Evolutionary conservation across 2,329 filamentous ascomycete genomes (phyloP).

Genomic region (Huntiella bhutanensis): DNA sequence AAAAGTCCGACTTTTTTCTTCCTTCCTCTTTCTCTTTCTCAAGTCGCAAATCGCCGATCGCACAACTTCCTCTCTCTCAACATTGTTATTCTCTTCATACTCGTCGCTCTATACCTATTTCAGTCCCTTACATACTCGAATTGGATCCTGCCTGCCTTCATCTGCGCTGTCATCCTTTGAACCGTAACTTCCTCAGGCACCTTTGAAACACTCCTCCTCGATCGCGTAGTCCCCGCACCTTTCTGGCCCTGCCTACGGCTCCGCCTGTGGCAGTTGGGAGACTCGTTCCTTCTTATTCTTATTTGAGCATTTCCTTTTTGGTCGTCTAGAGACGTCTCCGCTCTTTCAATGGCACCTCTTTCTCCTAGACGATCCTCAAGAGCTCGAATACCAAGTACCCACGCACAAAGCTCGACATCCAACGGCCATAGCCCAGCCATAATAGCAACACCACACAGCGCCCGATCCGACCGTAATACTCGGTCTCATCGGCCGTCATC

Average conservation of each 20-base stretch:
- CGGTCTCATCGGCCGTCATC: slow-evolving; percentile 47
- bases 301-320: background rate
- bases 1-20: background rate
- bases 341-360: slow-evolving; percentile 36
- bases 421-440: slow-evolving; percentile 22
- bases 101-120: background rate
- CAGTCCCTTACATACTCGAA: background rate
- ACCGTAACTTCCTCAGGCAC: background rate
- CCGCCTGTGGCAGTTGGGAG: background rate
- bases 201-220: background rate
- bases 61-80: background rate
- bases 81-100: background rate
- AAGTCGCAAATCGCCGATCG: background rate
- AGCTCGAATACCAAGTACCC: slow-evolving; percentile 59
- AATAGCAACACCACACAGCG: slow-evolving; percentile 60
- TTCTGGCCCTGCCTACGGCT: too few relatives aligned
- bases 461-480: slow-evolving; percentile 55
- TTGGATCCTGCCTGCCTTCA: background rate
- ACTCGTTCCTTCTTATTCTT: background rate
- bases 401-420: slow-evolving; percentile 34
- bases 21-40: background rate
- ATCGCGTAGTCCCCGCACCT: too few relatives aligned
- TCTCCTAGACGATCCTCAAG: slow-evolving; percentile 79
- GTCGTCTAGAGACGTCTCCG: slow-evolving; percentile 1
- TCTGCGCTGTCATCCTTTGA: background rate